Conservation (phyloP, 148 eudicot species). For the Chenopodium album region DNA sequence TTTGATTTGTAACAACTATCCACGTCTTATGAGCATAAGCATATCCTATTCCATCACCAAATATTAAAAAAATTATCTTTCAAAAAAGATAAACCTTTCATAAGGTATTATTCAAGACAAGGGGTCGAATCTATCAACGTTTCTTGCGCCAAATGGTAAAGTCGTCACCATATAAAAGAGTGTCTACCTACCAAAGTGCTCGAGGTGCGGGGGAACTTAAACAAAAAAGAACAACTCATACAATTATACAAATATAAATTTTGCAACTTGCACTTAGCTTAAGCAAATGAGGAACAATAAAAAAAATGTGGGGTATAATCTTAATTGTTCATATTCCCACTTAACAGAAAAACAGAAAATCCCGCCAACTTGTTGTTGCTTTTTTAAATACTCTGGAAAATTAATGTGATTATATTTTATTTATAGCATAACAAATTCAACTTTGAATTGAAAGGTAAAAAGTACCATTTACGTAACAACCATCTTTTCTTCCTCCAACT, state of each 20-base stretch:
- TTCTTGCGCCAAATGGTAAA: too few relatives aligned
- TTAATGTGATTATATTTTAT: not conserved
- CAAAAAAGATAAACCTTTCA: too few relatives aligned
- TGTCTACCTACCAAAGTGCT: not conserved
- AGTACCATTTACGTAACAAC: not conserved
- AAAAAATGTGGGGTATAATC: not conserved
- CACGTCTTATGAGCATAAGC: too few relatives aligned
- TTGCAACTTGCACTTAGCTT: not conserved
- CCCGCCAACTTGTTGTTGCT: conserved; percentile 12
- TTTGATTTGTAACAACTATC: too few relatives aligned
- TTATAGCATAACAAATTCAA: not conserved
- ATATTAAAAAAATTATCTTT: too few relatives aligned
- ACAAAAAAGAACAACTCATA: not conserved
- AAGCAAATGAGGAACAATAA: not conserved
- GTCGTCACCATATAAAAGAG: not conserved
- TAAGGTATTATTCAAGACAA: too few relatives aligned
- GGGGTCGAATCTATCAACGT: too few relatives aligned
- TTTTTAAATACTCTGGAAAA: not conserved
- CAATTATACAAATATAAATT: not conserved
- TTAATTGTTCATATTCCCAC: too few relatives aligned
- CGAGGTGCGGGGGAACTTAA: not conserved
- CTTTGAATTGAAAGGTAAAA: too few relatives aligned
- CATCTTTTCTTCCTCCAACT: not conserved
- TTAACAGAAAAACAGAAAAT: conserved; percentile 9
- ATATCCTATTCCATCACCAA: too few relatives aligned